Percentiles rank a stretch among this genome's conserved stretches.
Conservation (phyloP, 805 yeast species). For the Saturnispora quitensis region DNA sequence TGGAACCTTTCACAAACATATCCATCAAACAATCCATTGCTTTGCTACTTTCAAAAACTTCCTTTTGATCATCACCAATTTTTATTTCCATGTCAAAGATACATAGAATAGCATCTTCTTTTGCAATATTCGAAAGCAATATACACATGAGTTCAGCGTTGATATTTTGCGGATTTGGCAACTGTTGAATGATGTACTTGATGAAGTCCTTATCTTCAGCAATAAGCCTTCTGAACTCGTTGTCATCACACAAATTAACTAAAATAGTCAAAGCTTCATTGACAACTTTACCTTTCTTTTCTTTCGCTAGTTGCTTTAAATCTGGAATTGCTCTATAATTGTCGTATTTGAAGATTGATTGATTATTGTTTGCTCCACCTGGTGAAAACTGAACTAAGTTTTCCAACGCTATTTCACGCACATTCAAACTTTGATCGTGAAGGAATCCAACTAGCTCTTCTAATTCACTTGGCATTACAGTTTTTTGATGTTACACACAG, state of each 20-base stretch:
- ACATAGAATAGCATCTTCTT: constrained; percentile 52
- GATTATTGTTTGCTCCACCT: constrained; percentile 47
- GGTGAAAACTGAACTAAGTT: constrained; percentile 74
- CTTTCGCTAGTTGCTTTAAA: constrained; percentile 50
- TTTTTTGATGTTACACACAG: neutral
- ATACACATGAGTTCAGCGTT: constrained; percentile 80
- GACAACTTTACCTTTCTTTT: constrained; percentile 45
- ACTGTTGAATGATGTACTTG: constrained; percentile 37
- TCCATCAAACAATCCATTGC: constrained; percentile 80
- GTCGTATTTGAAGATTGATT: constrained; percentile 58
- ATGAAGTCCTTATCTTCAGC: constrained; percentile 54
- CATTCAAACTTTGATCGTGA: constrained; percentile 72
- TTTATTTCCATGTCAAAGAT: constrained; percentile 35
- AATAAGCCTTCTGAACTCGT: constrained; percentile 50
- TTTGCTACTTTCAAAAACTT: constrained; percentile 44
- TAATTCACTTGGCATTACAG: constrained; percentile 14
- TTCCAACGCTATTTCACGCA: constrained; percentile 76
- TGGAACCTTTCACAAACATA: constrained; percentile 79
- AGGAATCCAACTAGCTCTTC: constrained; percentile 60
- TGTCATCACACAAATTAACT: constrained; percentile 73
- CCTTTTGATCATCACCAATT: constrained; percentile 28
- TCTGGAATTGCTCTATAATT: constrained; percentile 65
- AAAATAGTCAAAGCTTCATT: constrained; percentile 68
- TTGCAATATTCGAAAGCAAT: constrained; percentile 76
- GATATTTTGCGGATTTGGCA: constrained; percentile 46